Base-by-base conservation (phyloP, 2,329 filamentous ascomycete genomes). In the Hypoxylon sp. region DNA sequence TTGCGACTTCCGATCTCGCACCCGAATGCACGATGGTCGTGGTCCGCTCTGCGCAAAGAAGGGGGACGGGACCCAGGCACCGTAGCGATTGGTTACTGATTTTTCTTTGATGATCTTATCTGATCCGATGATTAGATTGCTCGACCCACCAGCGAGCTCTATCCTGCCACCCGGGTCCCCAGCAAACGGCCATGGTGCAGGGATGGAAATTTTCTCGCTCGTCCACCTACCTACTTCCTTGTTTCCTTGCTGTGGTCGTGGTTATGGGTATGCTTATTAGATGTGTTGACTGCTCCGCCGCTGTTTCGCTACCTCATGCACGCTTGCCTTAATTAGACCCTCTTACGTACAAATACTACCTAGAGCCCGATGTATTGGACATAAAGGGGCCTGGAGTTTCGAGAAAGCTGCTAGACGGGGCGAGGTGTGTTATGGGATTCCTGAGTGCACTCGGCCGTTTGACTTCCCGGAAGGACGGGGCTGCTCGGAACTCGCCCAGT, bases 81-180 rank as follows among this genome's bases (percentile, higher is more conserved):
- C 13, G 13, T 6, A 8, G 11, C 46, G 37, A 57, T 61, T 66
- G 63, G 72, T 61, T 62, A 53, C 59, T 59, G 64, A 31, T 60
- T 50, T 67, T 73, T 56, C 32, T 59, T 55, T 51, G 54, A 46
- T 68, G 73, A 77, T 77, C 75, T 77, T 75, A 77, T 77, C 75
- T 72, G 75, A 77, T 77, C 75, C 72, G 72, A 60, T 74, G 75
- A 77, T 77, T 75, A 75, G 72, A 76, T 76, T 69, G 39, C 42
- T 48, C 17, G 70, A 67, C 67, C 75, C 72, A 73, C 72, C 31
- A 27, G n/a, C 46, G 21, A 21, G 32, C 39, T 37, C 24, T 21
- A 19, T 15, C 21, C 39, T 29, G n/a, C 17, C 8, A 51, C 17
- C 17, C 50, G 19, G 57, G 55, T 39, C 24, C 42, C 63, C 46